phyloP scores from a whole-genome alignment of 306 rosid species.

The Pyrus bretschneideri region DNA sequence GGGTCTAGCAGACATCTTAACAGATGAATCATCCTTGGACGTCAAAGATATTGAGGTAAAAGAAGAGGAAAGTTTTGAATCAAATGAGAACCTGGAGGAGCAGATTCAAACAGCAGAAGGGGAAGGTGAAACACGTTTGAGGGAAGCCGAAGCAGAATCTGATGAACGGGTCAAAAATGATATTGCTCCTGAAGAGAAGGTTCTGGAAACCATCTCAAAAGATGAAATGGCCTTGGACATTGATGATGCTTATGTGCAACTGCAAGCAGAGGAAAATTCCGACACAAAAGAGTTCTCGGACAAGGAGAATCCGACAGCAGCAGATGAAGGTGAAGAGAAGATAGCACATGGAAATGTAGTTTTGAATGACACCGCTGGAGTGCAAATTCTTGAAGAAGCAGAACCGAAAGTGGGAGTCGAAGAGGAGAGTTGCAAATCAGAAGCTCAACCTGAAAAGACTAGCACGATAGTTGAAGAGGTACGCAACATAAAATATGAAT shows the following conservation, averaged over 20 bases:
- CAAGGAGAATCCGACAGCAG: not conserved
- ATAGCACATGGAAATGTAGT: not conserved
- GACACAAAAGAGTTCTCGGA: not conserved
- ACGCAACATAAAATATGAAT: not conserved
- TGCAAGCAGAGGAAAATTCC: not conserved
- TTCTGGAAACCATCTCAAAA: not conserved
- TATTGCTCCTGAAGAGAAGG: not conserved
- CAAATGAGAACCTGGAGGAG: not conserved
- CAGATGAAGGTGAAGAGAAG: not conserved
- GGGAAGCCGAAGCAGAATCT: conserved; percentile 7
- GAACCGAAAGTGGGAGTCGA: conserved; percentile 8
- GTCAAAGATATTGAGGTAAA: not conserved
- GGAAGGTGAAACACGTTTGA: conserved; percentile 13
- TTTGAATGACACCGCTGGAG: not conserved
- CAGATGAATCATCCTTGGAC: conserved; percentile 1
- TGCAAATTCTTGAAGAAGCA: conserved; percentile 13
- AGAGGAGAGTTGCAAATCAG: not conserved
- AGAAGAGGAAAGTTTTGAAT: not conserved
- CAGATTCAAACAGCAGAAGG: not conserved
- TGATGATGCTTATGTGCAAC: not conserved
- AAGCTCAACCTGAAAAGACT: not conserved
- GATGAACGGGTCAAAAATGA: not conserved
- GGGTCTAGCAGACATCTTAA: not conserved
- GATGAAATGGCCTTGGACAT: not conserved
- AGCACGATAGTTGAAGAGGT: not conserved